A percentile compares a stretch with the other conserved stretches of the same genome.
These are phyloP conservation scores for Solanum corneliomulleri DNA, from an alignment of 257 asterid genomes.

Conservation along the genomic window DNA sequence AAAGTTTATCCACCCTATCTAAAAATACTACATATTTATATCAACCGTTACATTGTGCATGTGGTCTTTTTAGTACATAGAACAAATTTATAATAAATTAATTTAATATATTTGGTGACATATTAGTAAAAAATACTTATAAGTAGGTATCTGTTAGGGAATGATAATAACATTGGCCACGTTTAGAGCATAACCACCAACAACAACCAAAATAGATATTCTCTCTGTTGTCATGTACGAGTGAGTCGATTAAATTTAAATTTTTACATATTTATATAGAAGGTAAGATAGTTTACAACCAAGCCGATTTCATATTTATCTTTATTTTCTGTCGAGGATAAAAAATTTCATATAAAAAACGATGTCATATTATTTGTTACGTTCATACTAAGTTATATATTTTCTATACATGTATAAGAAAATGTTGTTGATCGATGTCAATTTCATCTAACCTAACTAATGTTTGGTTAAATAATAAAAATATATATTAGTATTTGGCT, in stretches of 20 bases:
- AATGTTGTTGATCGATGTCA: background rate
- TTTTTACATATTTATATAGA: fast-evolving
- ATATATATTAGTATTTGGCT: background rate
- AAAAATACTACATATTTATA: background rate
- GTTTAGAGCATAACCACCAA: background rate
- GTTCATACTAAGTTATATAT: background rate
- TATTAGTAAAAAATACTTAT: background rate
- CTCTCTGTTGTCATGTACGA: background rate
- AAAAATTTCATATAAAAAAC: background rate
- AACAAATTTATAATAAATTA: background rate
- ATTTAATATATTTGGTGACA: background rate
- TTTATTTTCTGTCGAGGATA: background rate
- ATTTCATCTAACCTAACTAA: background rate
- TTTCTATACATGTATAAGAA: fast-evolving
- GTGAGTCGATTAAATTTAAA: background rate
- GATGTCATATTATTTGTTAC: background rate
- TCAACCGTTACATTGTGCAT: background rate
- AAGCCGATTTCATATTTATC: background rate
- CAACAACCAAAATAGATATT: background rate
- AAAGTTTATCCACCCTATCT: background rate
- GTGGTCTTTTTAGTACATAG: background rate
- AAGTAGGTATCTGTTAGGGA: background rate
- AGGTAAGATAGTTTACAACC: fast-evolving
- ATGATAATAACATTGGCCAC: background rate
- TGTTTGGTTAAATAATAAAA: background rate